Conservation (phyloP, 495 filamentous ascomycete species). For the Penicillium argentinense region DNA sequence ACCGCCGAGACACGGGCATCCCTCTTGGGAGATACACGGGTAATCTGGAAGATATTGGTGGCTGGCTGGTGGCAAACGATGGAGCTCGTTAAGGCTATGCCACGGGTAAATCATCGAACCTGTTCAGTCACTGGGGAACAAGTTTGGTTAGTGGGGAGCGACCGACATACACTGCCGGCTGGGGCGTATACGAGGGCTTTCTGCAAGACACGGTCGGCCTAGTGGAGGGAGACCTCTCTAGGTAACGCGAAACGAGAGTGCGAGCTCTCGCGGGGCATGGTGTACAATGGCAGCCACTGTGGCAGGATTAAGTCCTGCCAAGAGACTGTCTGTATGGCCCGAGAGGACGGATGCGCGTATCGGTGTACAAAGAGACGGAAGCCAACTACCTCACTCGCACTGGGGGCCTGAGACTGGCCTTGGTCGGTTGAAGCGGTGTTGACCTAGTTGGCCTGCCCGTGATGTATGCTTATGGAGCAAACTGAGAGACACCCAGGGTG, state of each 20-base stretch:
- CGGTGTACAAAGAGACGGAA: no score
- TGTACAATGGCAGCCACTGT: no score
- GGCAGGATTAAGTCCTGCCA: no score
- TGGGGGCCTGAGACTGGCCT: no score
- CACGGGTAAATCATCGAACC: constrained; percentile 9
- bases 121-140: constrained; percentile 10
- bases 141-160: constrained; percentile 17
- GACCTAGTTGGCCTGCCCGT: no score
- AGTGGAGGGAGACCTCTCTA: constrained; percentile 9
- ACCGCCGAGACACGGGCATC: constrained; percentile 11
- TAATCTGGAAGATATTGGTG: constrained; percentile 8
- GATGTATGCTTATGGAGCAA: no score
- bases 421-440: no score
- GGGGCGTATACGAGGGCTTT: constrained; percentile 9
- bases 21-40: constrained; percentile 12
- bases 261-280: no score
- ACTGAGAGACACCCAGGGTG: no score
- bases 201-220: constrained; percentile 19
- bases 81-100: constrained; percentile 13
- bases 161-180: constrained; percentile 9
- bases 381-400: no score
- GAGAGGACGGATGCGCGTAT: no score
- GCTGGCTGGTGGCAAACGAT: constrained; percentile 9
- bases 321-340: no score
- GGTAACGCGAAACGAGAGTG: constrained; percentile 18